These are phyloP conservation scores for Mycena sanguinolenta DNA, from an alignment of 768 basidiomycete species.

Conservation along the genomic window DNA sequence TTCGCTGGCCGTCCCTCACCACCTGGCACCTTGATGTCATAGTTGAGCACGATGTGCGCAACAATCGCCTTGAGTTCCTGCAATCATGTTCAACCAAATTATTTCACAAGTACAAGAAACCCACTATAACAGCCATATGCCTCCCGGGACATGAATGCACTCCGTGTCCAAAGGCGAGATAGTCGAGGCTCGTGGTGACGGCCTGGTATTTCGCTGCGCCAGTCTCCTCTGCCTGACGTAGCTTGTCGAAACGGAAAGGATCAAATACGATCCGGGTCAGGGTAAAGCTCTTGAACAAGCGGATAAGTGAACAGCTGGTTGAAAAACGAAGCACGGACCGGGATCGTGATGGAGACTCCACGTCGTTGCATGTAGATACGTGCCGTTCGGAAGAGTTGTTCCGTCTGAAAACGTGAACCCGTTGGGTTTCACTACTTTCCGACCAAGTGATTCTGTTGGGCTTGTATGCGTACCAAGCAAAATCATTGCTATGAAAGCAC, in stretches of 20 bases:
- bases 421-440: conserved; percentile 34
- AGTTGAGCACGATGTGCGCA: conserved; percentile 34
- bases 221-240: conserved; percentile 29
- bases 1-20: conserved; percentile 27
- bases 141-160: conserved; percentile 19
- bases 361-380: conserved; percentile 33
- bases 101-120: not conserved
- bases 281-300: conserved; percentile 24
- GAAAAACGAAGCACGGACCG: not conserved
- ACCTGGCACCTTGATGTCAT: conserved; percentile 27
- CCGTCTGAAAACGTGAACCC: conserved; percentile 45
- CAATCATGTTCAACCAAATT: not conserved
- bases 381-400: conserved; percentile 37
- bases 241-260: conserved; percentile 31
- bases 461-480: not conserved
- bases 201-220: conserved; percentile 34
- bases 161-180: conserved; percentile 33
- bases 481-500: too few species aligned
- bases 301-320: not conserved
- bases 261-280: conserved; percentile 32
- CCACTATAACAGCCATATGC: conserved; percentile 16
- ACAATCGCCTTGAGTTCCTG: conserved; percentile 32
- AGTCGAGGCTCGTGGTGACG: conserved; percentile 31
- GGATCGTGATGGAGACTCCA: conserved; percentile 35
- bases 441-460: conserved; percentile 34